These are phyloP conservation scores for Ophiocordyceps unilateralis DNA, from an alignment of 2,329 filamentous ascomycete genomes.

Conservation along the genomic window DNA sequence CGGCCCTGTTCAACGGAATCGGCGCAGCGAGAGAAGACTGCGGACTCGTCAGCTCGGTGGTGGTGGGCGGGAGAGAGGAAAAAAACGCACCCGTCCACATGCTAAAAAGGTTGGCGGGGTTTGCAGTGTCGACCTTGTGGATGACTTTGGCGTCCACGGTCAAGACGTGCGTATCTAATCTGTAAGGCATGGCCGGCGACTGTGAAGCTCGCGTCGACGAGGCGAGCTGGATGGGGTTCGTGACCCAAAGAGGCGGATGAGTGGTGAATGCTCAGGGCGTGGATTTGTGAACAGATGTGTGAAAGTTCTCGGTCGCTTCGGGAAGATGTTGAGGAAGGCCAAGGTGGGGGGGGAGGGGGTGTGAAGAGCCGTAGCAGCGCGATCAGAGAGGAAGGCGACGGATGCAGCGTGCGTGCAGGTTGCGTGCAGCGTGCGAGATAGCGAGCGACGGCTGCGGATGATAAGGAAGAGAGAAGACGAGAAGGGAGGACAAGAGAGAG, in stretches of 20 bases:
- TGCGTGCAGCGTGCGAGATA: not conserved
- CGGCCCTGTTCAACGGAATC: slow-evolving; percentile 87
- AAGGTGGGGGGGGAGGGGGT: not conserved
- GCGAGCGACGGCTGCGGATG: not conserved
- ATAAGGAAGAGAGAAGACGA: no score
- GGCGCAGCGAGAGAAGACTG: slow-evolving; percentile 88
- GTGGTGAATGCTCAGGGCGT: not conserved
- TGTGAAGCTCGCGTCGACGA: slow-evolving; percentile 15
- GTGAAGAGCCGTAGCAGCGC: no score
- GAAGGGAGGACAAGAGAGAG: not conserved
- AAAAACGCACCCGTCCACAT: slow-evolving; percentile 83
- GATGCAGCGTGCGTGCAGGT: no score
- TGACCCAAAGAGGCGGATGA: not conserved
- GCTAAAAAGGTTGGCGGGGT: slow-evolving; percentile 83
- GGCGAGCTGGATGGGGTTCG: not conserved
- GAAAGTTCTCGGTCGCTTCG: no score
- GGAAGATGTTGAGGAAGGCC: not conserved
- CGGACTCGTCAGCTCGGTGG: slow-evolving; percentile 14
- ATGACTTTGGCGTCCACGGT: slow-evolving; percentile 85
- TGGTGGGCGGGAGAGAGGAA: not conserved
- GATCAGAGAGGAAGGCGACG: not conserved
- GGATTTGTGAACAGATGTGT: no score
- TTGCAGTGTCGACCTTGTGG: slow-evolving; percentile 85
- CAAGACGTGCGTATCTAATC: slow-evolving; percentile 69
- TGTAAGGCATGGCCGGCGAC: slow-evolving; percentile 54